A percentile compares a stretch with the other conserved stretches of the same genome.
Conservation (phyloP, 306 rosid species). For the Fragaria vesca region DNA sequence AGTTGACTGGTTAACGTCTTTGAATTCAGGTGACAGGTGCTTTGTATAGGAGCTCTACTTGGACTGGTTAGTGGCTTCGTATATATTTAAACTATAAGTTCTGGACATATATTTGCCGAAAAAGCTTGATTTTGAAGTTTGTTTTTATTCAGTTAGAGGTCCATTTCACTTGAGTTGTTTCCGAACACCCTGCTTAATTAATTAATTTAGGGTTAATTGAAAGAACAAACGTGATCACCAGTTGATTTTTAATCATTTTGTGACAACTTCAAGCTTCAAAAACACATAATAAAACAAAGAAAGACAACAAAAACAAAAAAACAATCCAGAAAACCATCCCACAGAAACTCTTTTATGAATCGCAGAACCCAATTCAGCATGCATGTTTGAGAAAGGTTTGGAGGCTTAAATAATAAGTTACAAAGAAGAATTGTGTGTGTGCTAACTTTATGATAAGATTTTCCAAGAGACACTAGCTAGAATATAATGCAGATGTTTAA, state of each 20-base stretch:
- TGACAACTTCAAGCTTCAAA: not conserved
- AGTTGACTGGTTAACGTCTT: conserved; percentile 13
- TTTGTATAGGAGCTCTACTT: not conserved
- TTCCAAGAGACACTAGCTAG: not conserved
- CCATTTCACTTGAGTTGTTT: conserved; percentile 32
- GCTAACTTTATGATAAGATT: not conserved
- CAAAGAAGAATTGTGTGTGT: not conserved
- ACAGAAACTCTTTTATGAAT: not conserved
- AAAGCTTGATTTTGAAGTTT: conserved; percentile 24
- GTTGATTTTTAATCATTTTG: not conserved
- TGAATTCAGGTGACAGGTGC: conserved; percentile 18
- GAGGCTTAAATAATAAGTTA: not conserved
- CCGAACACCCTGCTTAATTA: not conserved
- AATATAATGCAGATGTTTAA: conserved; percentile 6
- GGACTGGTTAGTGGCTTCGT: conserved; percentile 9
- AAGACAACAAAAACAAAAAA: not conserved
- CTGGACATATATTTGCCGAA: not conserved
- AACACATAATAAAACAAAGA: not conserved
- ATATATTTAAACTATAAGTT: not conserved
- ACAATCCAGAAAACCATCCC: not conserved
- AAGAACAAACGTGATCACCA: conserved; percentile 10
- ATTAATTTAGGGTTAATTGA: not conserved
- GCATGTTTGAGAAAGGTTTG: not conserved
- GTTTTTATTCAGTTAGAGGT: conserved; percentile 19
- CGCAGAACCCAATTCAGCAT: not conserved